phyloP scores from a whole-genome alignment of 768 basidiomycete species.

The Strobilomyces echinocephalus region DNA sequence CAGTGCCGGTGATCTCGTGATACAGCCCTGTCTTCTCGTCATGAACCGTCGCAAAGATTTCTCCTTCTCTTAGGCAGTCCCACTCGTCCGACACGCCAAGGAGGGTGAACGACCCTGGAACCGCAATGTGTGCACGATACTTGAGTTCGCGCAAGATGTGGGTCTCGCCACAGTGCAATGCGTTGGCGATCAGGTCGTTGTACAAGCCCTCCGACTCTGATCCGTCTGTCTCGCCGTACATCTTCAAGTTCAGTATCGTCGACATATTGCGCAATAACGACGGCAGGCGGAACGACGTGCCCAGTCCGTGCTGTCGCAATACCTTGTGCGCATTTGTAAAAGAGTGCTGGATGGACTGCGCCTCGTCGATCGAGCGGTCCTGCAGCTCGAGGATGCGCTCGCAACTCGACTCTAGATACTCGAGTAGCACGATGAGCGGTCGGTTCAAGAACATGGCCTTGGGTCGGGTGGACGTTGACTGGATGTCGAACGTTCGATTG shows the following conservation, averaged over 20 bases:
- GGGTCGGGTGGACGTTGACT: constrained; percentile 41
- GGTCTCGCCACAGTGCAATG: constrained; percentile 37
- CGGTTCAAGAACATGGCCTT: constrained; percentile 43
- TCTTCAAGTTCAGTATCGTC: constrained; percentile 28
- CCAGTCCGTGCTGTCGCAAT: constrained; percentile 42
- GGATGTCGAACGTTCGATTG: constrained; percentile 42
- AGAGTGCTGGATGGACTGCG: constrained; percentile 31
- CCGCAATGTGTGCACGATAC: constrained; percentile 45
- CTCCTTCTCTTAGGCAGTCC: constrained; percentile 40
- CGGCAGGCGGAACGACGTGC: constrained; percentile 41
- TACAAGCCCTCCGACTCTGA: constrained; percentile 9
- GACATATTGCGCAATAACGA: constrained; percentile 39
- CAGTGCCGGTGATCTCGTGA: constrained; percentile 32
- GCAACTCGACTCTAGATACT: constrained; percentile 37
- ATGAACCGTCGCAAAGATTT: constrained; percentile 42
- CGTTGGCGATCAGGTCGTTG: constrained; percentile 35
- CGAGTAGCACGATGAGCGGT: constrained; percentile 46
- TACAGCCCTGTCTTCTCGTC: constrained; percentile 30
- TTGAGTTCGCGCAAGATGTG: constrained; percentile 50
- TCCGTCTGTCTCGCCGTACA: constrained; percentile 9
- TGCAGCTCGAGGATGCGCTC: constrained; percentile 37
- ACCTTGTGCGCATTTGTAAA: constrained; percentile 35
- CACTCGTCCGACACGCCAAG: constrained; percentile 52
- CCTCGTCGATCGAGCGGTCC: constrained; percentile 33
- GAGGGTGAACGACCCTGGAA: constrained; percentile 46